These are phyloP conservation scores for Sphenostylis stenocarpa DNA, from an alignment of 306 rosid genomes.

Conservation along the genomic window DNA sequence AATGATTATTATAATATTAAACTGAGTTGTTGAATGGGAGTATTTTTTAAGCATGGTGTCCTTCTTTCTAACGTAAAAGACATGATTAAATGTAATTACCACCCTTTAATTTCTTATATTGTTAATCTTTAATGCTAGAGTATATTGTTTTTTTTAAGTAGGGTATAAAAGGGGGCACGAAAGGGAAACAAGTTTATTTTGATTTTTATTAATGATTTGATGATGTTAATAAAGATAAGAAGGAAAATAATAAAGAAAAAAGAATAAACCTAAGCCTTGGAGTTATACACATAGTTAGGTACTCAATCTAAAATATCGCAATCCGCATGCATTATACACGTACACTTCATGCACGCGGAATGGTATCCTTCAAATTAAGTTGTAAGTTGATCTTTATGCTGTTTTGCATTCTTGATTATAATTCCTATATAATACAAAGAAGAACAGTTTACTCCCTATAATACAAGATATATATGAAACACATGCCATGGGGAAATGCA, in stretches of 20 bases:
- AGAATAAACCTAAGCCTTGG: background rate
- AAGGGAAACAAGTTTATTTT: background rate
- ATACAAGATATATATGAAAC: background rate
- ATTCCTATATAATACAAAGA: too few relatives aligned
- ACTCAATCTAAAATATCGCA: too few relatives aligned
- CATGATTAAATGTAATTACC: background rate
- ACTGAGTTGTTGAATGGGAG: too few relatives aligned
- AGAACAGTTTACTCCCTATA: background rate
- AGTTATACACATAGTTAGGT: too few relatives aligned
- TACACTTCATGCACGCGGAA: too few relatives aligned
- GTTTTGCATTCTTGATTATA: too few relatives aligned
- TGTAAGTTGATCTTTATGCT: too few relatives aligned
- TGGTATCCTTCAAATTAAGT: too few relatives aligned
- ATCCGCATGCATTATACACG: too few relatives aligned
- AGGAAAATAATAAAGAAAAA: background rate
- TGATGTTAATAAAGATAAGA: background rate
- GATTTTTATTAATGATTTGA: background rate
- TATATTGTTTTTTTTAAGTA: background rate
- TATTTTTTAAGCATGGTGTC: too few relatives aligned
- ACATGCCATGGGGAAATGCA: constrained; percentile 23
- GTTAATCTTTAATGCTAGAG: background rate
- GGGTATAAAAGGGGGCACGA: background rate
- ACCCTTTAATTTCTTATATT: background rate
- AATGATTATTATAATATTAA: too few relatives aligned
- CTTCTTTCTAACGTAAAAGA: too few relatives aligned